phyloP scores from a whole-genome alignment of 2,329 filamentous ascomycete species.

The Fusarium nisikadoi region DNA sequence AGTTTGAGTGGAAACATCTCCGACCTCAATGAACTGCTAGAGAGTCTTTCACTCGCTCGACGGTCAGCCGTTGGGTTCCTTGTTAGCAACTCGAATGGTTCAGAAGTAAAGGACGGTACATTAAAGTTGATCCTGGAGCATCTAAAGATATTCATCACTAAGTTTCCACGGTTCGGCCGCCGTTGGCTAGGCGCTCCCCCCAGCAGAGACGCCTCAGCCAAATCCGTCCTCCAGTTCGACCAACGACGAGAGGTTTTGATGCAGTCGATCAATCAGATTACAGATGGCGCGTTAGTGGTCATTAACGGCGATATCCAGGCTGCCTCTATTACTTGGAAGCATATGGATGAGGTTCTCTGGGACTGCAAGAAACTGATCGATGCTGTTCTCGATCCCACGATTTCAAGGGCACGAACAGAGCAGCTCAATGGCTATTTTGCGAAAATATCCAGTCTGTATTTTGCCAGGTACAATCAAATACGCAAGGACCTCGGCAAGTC shows the following conservation, averaged over 20 bases:
- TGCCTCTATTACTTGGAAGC: conserved; percentile 61
- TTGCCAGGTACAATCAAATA: conserved; percentile 67
- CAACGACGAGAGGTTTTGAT: conserved; percentile 65
- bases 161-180: conserved; percentile 68
- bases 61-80: conserved; percentile 65
- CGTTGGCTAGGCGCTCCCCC: conserved; percentile 71
- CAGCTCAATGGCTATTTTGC: conserved; percentile 63
- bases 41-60: conserved; percentile 65
- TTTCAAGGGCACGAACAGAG: conserved; percentile 46
- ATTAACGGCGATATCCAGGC: conserved; percentile 64
- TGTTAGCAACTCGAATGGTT: conserved; percentile 42
- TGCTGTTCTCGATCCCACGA: conserved; percentile 56
- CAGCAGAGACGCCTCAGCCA: conserved; percentile 61
- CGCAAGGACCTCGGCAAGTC: conserved; percentile 56
- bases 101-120: conserved; percentile 13
- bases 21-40: conserved; percentile 71
- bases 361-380: conserved; percentile 67
- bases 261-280: conserved; percentile 63
- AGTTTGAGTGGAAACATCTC: conserved; percentile 67
- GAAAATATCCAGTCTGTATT: conserved; percentile 79
- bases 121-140: conserved; percentile 46
- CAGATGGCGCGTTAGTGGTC: conserved; percentile 70
- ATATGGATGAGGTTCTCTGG: conserved; percentile 66
- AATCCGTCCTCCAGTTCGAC: conserved; percentile 70
- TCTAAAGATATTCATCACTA: conserved; percentile 67